Evolutionary conservation across 139 green algal species (phyloP).

Genomic region (Dunaliella primolecta): DNA sequence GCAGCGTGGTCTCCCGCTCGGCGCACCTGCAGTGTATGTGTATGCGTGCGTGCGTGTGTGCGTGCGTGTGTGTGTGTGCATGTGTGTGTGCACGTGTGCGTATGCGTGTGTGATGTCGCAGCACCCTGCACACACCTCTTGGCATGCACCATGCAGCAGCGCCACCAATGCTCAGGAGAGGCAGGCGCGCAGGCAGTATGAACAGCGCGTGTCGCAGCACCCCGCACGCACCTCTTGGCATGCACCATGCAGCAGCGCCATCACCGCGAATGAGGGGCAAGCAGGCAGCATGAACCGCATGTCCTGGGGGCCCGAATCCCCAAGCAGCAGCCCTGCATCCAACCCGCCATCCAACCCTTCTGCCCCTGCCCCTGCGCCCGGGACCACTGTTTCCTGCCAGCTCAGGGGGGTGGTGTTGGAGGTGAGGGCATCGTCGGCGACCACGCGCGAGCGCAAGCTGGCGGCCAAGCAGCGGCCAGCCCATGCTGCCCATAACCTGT

Average conservation of each 20-base stretch:
- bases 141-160: slow-evolving; percentile 48
- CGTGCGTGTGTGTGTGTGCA: background rate
- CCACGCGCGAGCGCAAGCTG: slow-evolving; percentile 37
- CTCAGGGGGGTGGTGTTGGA: slow-evolving; percentile 34
- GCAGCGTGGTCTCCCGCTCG: slow-evolving; percentile 60
- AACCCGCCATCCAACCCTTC: background rate
- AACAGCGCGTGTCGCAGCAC: slow-evolving; percentile 72
- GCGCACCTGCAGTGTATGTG: too few species aligned
- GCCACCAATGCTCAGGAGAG: slow-evolving; percentile 57
- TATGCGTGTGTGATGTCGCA: too few species aligned
- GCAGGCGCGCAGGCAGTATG: slow-evolving; percentile 63
- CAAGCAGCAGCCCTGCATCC: slow-evolving; percentile 3
- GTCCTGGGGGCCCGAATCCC: slow-evolving; percentile 45
- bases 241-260: slow-evolving; percentile 49
- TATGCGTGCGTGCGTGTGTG: background rate
- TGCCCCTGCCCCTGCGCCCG: background rate
- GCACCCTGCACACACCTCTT: slow-evolving; percentile 54
- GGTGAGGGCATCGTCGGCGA: slow-evolving; percentile 45
- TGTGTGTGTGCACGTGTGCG: background rate
- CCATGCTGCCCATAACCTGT: slow-evolving; percentile 68
- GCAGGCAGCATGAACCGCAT: slow-evolving; percentile 82
- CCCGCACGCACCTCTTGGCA: slow-evolving; percentile 42
- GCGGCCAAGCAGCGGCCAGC: slow-evolving; percentile 42
- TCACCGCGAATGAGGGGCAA: slow-evolving; percentile 57
- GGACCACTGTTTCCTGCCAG: slow-evolving; percentile 65